Evolutionary conservation across 345 rosid genomes (phyloP).

Genomic region (Fremontodendron californicum): DNA sequence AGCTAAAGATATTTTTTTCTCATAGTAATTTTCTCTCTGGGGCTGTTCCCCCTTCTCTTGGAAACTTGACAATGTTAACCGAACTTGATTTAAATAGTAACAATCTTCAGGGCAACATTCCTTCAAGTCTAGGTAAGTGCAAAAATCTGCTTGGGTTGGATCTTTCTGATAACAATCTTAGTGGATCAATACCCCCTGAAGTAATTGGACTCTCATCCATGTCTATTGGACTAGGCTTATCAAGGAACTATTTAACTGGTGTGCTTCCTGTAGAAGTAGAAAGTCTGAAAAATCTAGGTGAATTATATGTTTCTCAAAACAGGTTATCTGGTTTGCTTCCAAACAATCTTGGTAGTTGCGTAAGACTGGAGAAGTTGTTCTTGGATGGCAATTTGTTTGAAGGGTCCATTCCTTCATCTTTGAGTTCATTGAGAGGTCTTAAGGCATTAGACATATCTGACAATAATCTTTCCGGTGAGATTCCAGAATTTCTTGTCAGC

Average conservation of each 20-base stretch:
- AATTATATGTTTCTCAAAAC: background rate
- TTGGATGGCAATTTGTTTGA: slow-evolving; percentile 27
- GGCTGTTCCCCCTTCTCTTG: background rate
- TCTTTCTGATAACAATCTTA: background rate
- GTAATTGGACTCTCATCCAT: background rate
- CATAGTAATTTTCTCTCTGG: background rate
- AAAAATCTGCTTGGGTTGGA: background rate
- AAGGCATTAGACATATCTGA: slow-evolving; percentile 26
- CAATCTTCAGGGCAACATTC: background rate
- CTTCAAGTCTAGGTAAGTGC: background rate
- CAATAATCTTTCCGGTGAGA: slow-evolving; percentile 27
- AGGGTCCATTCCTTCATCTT: slow-evolving; percentile 30
- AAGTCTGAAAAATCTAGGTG: background rate
- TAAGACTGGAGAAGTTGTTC: slow-evolving; percentile 7
- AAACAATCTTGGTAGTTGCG: slow-evolving; percentile 10
- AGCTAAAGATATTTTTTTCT: background rate
- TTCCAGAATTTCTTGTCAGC: slow-evolving; percentile 18
- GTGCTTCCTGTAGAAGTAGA: background rate
- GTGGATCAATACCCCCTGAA: background rate
- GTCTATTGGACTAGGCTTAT: background rate
- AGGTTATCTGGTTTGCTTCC: background rate
- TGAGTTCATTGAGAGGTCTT: slow-evolving; percentile 20
- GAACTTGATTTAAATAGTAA: background rate
- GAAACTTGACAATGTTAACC: background rate
- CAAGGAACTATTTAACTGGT: background rate